Conservation (phyloP, 495 filamentous ascomycete genomes). For the Aspergillus nidulans region DNA sequence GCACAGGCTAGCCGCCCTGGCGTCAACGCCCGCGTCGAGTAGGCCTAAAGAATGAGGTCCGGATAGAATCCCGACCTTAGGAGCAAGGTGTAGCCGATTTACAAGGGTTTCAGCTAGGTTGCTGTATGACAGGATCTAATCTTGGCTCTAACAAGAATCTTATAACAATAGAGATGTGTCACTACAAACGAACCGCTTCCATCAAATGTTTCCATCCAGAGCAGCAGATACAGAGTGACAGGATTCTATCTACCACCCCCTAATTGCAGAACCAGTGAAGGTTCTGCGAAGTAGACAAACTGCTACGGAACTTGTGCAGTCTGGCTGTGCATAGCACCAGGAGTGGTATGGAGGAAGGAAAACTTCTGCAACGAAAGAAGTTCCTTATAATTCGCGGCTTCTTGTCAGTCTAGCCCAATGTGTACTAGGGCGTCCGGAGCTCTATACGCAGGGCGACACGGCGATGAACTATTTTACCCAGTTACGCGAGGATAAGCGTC, state of each 20-base stretch:
- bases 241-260: constrained; percentile 65
- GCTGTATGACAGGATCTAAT: neutral
- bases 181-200: constrained; percentile 71
- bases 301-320: constrained; percentile 48
- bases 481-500: too few species aligned
- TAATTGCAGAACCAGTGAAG: constrained; percentile 67
- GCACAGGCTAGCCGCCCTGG: neutral
- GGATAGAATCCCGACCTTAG: neutral
- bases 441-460: neutral
- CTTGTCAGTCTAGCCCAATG: constrained; percentile 10
- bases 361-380: constrained; percentile 6
- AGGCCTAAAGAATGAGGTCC: neutral
- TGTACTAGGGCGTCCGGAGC: constrained; percentile 9
- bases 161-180: constrained; percentile 44
- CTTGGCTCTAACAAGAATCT: constrained; percentile 4
- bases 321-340: constrained; percentile 47
- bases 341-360: constrained; percentile 40
- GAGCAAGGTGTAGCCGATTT: neutral
- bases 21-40: neutral
- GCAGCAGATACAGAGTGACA: constrained; percentile 93
- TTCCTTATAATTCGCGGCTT: constrained; percentile 11
- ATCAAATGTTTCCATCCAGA: constrained; percentile 72
- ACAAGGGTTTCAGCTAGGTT: neutral
- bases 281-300: constrained; percentile 41
- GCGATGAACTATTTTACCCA: too few species aligned